Evolutionary conservation across 495 filamentous ascomycete genomes (phyloP).

Genomic region (Geoglossum glabrum): DNA sequence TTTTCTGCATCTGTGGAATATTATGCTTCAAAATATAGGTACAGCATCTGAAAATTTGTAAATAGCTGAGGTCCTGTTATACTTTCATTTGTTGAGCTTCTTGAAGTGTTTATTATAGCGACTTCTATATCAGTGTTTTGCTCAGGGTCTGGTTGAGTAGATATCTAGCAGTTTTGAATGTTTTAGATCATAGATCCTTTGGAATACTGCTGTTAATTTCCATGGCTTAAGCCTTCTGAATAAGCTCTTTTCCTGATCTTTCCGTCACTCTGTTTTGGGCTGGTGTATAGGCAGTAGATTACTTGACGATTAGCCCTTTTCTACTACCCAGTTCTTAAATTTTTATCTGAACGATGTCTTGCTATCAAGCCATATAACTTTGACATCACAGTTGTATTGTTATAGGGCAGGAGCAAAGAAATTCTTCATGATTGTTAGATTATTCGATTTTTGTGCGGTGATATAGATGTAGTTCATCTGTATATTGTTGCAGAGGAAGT

Average conservation of each 20-base stretch:
- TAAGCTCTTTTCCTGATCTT: not conserved
- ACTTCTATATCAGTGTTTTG: conserved; percentile 6
- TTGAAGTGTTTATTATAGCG: conserved; percentile 4
- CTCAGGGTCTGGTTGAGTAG: conserved; percentile 5
- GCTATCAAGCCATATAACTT: not conserved
- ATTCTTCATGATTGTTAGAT: not conserved
- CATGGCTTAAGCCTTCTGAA: not conserved
- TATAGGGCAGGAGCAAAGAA: not conserved
- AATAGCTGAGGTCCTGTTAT: not conserved
- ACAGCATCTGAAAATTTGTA: not conserved
- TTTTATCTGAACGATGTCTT: not conserved
- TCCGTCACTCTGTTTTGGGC: not conserved
- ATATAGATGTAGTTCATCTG: conserved; percentile 2
- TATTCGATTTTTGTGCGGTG: not conserved
- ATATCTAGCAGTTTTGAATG: not conserved
- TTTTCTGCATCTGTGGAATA: conserved; percentile 1
- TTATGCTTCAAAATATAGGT: conserved; percentile 7
- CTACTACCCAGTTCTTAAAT: not conserved
- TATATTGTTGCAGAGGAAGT: conserved; percentile 3
- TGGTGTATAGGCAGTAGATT: not conserved
- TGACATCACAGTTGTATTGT: not conserved
- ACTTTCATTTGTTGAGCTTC: not conserved
- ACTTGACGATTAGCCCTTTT: not conserved
- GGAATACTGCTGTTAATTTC: not conserved
- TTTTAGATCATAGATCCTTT: not conserved